These are phyloP conservation scores for Pseudoperonospora humuli DNA, from an alignment of 352 stramenopile species.

Conservation along the genomic window DNA sequence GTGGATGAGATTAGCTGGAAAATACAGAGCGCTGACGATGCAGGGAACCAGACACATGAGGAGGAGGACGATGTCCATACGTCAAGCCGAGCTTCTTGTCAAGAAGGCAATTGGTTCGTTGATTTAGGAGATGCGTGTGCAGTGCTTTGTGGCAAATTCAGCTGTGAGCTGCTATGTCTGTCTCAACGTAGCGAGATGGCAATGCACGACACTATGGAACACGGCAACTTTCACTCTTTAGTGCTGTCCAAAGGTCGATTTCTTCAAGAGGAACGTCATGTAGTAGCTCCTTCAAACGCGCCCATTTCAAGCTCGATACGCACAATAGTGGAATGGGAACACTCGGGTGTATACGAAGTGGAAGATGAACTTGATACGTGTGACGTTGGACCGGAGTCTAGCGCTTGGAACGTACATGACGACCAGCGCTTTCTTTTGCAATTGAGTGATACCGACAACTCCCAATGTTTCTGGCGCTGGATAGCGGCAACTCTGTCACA, in stretches of 20 bases:
- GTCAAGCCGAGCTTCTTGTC: neutral
- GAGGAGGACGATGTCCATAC: neutral
- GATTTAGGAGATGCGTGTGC: slow-evolving; percentile 41
- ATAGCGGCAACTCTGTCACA: slow-evolving; percentile 8
- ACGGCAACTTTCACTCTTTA: slow-evolving; percentile 3
- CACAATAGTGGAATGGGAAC: slow-evolving; percentile 39
- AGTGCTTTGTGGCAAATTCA: slow-evolving; percentile 40
- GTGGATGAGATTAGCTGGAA: slow-evolving; percentile 61
- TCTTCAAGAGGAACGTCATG: neutral
- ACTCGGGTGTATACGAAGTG: slow-evolving; percentile 40
- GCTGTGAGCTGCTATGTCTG: slow-evolving; percentile 20
- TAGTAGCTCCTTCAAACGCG: neutral
- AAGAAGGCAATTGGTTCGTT: slow-evolving; percentile 33
- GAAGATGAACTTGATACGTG: slow-evolving; percentile 46
- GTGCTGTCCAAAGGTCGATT: slow-evolving; percentile 14
- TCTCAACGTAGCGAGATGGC: neutral
- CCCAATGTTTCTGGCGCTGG: slow-evolving; percentile 13
- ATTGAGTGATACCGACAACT: slow-evolving; percentile 4
- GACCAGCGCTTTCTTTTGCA: slow-evolving; percentile 13
- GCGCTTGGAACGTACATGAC: neutral
- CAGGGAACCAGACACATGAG: slow-evolving; percentile 27
- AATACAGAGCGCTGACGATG: slow-evolving; percentile 21
- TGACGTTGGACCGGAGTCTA: too few species aligned
- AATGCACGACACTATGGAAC: neutral
- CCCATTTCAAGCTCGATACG: slow-evolving; percentile 4